Evolutionary conservation across 306 rosid genomes (phyloP).

Genomic region (Begonia masoniana): DNA sequence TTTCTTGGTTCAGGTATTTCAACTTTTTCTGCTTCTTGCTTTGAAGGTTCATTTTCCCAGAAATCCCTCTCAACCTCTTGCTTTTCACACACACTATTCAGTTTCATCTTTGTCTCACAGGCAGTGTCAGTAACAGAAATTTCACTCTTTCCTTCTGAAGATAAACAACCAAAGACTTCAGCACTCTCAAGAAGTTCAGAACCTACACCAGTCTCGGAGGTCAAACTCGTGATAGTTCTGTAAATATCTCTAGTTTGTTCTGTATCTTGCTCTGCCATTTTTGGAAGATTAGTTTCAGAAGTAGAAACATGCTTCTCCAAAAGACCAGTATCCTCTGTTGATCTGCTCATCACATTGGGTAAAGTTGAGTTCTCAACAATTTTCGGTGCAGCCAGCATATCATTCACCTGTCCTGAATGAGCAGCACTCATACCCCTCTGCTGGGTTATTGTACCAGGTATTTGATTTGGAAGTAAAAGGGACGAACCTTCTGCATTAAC

Average conservation of each 20-base stretch:
- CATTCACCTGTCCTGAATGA: constrained; percentile 18
- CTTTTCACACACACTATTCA: constrained; percentile 25
- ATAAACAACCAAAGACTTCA: constrained; percentile 14
- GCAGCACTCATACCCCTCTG: constrained; percentile 26
- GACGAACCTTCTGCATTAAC: constrained; percentile 29
- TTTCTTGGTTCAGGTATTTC: constrained; percentile 55
- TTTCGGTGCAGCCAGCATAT: constrained; percentile 21
- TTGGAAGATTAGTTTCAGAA: constrained; percentile 14
- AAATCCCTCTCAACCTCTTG: constrained; percentile 25
- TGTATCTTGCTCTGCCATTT: constrained; percentile 22
- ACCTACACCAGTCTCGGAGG: constrained; percentile 21
- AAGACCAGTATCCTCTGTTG: constrained; percentile 18
- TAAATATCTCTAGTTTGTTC: constrained; percentile 12
- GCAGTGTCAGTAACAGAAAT: constrained; percentile 13
- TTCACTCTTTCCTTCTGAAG: constrained; percentile 20
- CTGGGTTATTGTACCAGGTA: constrained; percentile 29
- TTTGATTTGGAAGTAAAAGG: constrained; percentile 31
- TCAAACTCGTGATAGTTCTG: constrained; percentile 10
- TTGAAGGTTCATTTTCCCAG: constrained; percentile 8
- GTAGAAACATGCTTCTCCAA: constrained; percentile 16
- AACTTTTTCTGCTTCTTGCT: constrained; percentile 24
- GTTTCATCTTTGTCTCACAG: constrained; percentile 18
- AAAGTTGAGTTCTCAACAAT: constrained; percentile 24
- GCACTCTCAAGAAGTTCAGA: constrained; percentile 17
- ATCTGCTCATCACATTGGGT: constrained; percentile 19